Evolutionary conservation across 2,329 filamentous ascomycete species (phyloP).

Genomic region (Mycosphaerella sp.): DNA sequence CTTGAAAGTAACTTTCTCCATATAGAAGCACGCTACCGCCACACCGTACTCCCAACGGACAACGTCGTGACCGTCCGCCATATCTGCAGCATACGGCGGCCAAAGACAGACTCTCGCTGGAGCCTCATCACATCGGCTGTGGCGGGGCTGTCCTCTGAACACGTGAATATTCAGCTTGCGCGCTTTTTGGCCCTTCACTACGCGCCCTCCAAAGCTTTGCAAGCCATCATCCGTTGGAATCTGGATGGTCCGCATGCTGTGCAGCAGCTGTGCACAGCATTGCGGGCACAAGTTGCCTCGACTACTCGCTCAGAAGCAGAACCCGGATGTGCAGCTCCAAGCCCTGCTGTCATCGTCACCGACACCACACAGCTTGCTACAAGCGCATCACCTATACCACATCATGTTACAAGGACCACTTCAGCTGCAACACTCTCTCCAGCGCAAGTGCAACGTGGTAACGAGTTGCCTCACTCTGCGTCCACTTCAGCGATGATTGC

Average conservation of each 20-base stretch:
- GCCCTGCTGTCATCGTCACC: conserved; percentile 14
- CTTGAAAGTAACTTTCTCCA: conserved; percentile 29
- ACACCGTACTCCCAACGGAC: conserved; percentile 30
- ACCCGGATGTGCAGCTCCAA: neutral
- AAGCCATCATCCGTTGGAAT: conserved; percentile 24
- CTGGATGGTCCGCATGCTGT: conserved; percentile 9
- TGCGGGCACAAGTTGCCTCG: conserved; percentile 4
- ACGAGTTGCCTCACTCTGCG: conserved; percentile 4
- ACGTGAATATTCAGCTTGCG: conserved; percentile 16
- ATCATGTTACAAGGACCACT: conserved; percentile 3
- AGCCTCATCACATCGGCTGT: conserved; percentile 19
- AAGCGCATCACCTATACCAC: neutral
- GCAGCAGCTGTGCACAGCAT: conserved; percentile 12
- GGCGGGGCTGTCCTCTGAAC: conserved; percentile 8
- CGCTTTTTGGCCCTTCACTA: conserved; percentile 24
- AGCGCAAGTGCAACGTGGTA: neutral
- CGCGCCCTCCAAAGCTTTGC: conserved; percentile 19
- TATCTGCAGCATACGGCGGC: conserved; percentile 28
- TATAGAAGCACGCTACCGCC: conserved; percentile 33
- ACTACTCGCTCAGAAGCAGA: neutral
- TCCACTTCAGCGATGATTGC: conserved; percentile 12
- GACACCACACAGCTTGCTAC: conserved; percentile 1
- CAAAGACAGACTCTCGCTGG: conserved; percentile 32
- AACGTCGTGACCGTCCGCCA: conserved; percentile 29
- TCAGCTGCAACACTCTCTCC: neutral